Evolutionary conservation across 371 early-diverging fungal genomes (phyloP).

Genomic region (Conidiobolus incongruus): DNA sequence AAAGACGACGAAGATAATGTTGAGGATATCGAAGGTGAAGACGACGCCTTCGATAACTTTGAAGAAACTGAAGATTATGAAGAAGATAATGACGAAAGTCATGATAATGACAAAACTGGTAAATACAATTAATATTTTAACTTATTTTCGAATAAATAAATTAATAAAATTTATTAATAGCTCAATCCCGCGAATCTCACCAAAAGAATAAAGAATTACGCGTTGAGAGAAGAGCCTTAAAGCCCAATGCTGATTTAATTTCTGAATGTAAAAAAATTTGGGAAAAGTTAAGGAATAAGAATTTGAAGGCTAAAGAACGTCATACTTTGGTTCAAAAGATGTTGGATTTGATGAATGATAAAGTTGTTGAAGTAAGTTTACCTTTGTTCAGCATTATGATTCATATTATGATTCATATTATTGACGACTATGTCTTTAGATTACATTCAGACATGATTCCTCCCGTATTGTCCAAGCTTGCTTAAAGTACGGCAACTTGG

Average conservation of each 20-base stretch:
- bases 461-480: constrained; percentile 82
- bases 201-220: constrained; percentile 1
- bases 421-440: constrained; percentile 10
- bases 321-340: constrained; percentile 40
- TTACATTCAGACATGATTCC: constrained; percentile 89
- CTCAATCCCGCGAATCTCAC: constrained; percentile 1
- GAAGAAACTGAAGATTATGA: neutral
- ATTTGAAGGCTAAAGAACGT: constrained; percentile 34
- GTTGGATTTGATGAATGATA: constrained; percentile 59
- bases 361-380: constrained; percentile 46
- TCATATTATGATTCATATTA: neutral
- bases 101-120: neutral
- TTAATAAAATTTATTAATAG: neutral
- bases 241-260: constrained; percentile 48
- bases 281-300: constrained; percentile 66
- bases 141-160: neutral
- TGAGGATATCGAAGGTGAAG: neutral
- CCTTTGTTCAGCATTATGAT: neutral
- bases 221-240: constrained; percentile 33
- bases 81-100: neutral
- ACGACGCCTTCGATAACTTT: neutral
- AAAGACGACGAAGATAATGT: neutral
- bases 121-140: neutral
- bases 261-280: constrained; percentile 54
- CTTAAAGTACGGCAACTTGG: constrained; percentile 62